Evolutionary conservation across 2,329 filamentous ascomycete species (phyloP).

Genomic region (Monilinia fructigena): DNA sequence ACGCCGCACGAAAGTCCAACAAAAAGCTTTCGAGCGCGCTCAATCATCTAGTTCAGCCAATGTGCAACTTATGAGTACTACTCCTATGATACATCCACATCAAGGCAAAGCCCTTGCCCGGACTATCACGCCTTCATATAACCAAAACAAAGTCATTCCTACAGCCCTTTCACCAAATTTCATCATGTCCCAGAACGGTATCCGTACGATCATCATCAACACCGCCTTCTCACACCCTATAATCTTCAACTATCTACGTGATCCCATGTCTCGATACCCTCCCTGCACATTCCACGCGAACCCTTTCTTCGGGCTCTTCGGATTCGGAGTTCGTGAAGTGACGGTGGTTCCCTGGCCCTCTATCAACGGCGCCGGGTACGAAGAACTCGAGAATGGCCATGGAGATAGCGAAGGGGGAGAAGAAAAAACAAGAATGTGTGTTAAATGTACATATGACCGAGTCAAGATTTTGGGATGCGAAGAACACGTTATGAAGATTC

Average conservation of each 20-base stretch:
- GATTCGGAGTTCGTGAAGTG: constrained; percentile 27
- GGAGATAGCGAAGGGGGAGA: neutral
- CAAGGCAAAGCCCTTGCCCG: neutral
- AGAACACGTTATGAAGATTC: constrained; percentile 24
- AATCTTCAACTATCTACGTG: constrained; percentile 34
- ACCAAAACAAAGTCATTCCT: neutral
- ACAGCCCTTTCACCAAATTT: neutral
- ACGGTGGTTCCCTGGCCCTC: constrained; percentile 28
- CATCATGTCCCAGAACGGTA: constrained; percentile 5
- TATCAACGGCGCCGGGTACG: constrained; percentile 25
- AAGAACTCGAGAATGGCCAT: constrained; percentile 33
- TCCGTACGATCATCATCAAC: constrained; percentile 27
- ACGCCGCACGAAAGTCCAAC: neutral
- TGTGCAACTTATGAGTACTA: neutral
- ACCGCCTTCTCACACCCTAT: constrained; percentile 38
- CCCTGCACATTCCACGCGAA: constrained; percentile 33
- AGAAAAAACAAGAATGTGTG: constrained; percentile 32
- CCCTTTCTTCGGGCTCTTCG: constrained; percentile 36
- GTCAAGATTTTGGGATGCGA: constrained; percentile 30
- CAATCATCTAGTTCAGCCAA: neutral
- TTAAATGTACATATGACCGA: constrained; percentile 31
- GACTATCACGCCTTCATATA: neutral
- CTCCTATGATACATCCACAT: too few relatives aligned
- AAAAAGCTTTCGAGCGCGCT: constrained; percentile 6
- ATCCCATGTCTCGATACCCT: constrained; percentile 6